Evolutionary conservation across 2,329 filamentous ascomycete genomes (phyloP).

Genomic region (Fusarium cyanostomum): DNA sequence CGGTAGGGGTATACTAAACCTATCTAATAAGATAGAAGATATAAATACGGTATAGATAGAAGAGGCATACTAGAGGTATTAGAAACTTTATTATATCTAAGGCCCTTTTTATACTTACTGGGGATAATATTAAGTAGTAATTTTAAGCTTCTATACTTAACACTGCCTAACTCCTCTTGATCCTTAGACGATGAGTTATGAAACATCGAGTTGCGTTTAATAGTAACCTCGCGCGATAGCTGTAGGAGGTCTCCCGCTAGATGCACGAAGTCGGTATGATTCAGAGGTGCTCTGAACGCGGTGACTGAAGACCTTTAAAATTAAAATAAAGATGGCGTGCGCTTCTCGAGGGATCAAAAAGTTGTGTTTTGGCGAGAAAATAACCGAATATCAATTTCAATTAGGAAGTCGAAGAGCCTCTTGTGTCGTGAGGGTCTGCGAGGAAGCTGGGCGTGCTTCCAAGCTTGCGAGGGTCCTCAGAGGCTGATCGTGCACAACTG

Average conservation of each 20-base stretch:
- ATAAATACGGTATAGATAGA: slow-evolving; percentile 57
- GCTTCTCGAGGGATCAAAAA: too few relatives aligned
- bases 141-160: slow-evolving; percentile 61
- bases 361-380: too few relatives aligned
- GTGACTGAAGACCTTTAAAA: too few relatives aligned
- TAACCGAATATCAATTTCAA: too few relatives aligned
- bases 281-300: too few relatives aligned
- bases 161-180: slow-evolving; percentile 58
- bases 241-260: slow-evolving; percentile 48
- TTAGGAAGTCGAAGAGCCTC: too few relatives aligned
- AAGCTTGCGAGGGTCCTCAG: too few relatives aligned
- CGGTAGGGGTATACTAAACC: slow-evolving; percentile 53
- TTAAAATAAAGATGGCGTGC: too few relatives aligned
- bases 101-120: slow-evolving; percentile 40
- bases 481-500: too few relatives aligned
- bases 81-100: neutral
- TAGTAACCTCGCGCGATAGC: slow-evolving; percentile 54
- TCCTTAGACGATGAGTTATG: slow-evolving; percentile 53
- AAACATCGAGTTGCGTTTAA: slow-evolving; percentile 59
- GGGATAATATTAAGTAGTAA: slow-evolving; percentile 58
- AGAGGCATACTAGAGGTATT: slow-evolving; percentile 52
- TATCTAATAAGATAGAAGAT: slow-evolving; percentile 59
- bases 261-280: too few relatives aligned
- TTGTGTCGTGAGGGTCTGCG: too few relatives aligned
- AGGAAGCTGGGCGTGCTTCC: too few relatives aligned